These are phyloP conservation scores for Sugiyamaella grinbergsii DNA, from an alignment of 1,139 yeast genomes.

Conservation along the genomic window DNA sequence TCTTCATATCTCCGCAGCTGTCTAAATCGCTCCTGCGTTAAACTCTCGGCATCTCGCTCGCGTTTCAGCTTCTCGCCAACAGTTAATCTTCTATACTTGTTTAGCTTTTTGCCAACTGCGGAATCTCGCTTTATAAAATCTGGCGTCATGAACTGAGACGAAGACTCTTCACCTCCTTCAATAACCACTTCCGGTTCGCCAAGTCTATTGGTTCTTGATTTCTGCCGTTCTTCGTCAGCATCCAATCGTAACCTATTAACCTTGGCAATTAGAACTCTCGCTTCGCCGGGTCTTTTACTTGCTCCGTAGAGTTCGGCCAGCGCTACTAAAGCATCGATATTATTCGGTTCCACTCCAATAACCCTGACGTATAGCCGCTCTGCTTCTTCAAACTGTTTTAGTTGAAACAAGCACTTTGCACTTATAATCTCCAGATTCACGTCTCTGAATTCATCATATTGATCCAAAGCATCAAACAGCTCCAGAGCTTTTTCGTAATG, in stretches of 20 bases:
- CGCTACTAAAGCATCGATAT: conserved; percentile 72
- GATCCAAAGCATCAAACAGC: conserved; percentile 57
- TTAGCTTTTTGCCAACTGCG: conserved; percentile 35
- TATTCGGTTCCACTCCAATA: conserved; percentile 58
- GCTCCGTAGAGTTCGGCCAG: conserved; percentile 77
- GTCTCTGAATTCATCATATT: conserved; percentile 25
- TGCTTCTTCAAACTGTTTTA: conserved; percentile 71
- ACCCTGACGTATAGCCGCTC: conserved; percentile 62
- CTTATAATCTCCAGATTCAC: conserved; percentile 47
- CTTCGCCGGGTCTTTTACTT: conserved; percentile 65
- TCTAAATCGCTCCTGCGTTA: conserved; percentile 63
- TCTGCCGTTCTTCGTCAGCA: conserved; percentile 6
- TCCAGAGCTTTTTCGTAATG: conserved; percentile 71
- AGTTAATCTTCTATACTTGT: conserved; percentile 35
- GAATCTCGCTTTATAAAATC: conserved; percentile 10
- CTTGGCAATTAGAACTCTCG: conserved; percentile 58
- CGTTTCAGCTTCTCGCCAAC: conserved; percentile 58
- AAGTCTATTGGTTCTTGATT: not conserved
- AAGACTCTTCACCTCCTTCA: conserved; percentile 17
- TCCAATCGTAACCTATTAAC: conserved; percentile 43
- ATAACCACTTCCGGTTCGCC: conserved; percentile 12
- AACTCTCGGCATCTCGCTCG: conserved; percentile 61
- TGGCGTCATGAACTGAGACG: conserved; percentile 6
- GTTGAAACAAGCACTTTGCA: conserved; percentile 77
- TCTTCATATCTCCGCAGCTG: conserved; percentile 63